Evolutionary conservation across 2,329 filamentous ascomycete species (phyloP).

Genomic region (Neonectria hederae): DNA sequence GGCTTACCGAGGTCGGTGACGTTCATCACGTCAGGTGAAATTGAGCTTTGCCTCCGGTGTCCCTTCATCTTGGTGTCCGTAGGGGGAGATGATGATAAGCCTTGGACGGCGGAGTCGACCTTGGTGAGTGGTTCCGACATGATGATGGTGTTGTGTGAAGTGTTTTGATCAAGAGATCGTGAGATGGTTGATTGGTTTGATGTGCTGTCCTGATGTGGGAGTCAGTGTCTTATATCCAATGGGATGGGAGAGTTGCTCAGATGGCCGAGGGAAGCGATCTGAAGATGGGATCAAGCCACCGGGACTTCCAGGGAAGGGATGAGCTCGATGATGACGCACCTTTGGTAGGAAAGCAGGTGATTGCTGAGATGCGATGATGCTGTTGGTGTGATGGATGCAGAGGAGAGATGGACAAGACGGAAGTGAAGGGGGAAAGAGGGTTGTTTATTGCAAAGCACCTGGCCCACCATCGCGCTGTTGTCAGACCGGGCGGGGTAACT

Average conservation of each 20-base stretch:
- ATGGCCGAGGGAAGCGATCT: background rate
- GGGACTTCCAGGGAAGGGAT: background rate
- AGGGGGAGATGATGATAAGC: constrained; percentile 73
- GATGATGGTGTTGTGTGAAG: constrained; percentile 36
- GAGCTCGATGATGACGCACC: constrained; percentile 24
- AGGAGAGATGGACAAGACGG: constrained; percentile 31
- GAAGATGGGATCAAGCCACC: background rate
- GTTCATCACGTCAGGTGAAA: constrained; percentile 73
- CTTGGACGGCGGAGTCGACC: constrained; percentile 91
- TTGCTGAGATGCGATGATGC: constrained; percentile 30
- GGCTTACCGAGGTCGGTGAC: constrained; percentile 85
- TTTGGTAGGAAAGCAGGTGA: constrained; percentile 38
- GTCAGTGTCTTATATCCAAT: constrained; percentile 23
- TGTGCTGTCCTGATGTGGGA: constrained; percentile 21
- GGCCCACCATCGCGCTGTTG: constrained; percentile 46
- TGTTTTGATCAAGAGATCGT: constrained; percentile 38
- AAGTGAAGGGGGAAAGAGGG: constrained; percentile 40
- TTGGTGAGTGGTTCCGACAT: constrained; percentile 74
- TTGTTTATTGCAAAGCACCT: constrained; percentile 46
- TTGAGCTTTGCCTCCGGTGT: constrained; percentile 77
- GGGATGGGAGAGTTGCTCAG: background rate
- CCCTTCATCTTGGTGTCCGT: constrained; percentile 64
- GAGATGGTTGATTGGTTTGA: constrained; percentile 22
- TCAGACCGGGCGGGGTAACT: constrained; percentile 58
- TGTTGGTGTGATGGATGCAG: constrained; percentile 41